These are phyloP conservation scores for Cudoniella acicularis DNA, from an alignment of 495 filamentous ascomycete species.

Conservation along the genomic window DNA sequence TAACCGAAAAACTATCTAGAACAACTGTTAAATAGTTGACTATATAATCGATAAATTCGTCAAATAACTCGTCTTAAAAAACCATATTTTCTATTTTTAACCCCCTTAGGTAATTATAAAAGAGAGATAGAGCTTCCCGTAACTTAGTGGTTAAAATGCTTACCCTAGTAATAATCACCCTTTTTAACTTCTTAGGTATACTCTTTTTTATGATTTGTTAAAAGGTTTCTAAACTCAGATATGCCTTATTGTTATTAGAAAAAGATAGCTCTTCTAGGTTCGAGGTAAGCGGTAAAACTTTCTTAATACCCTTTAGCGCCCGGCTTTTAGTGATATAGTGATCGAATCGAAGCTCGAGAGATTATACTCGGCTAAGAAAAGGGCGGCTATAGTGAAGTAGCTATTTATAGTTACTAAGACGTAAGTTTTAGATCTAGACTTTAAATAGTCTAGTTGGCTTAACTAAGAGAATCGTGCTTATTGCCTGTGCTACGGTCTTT, in stretches of 20 bases:
- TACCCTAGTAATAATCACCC: background rate
- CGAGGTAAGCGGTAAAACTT: background rate
- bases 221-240: background rate
- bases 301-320: background rate
- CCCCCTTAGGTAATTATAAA: background rate
- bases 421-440: background rate
- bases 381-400: background rate
- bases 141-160: background rate
- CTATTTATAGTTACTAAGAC: background rate
- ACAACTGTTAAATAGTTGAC: background rate
- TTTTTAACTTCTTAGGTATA: background rate
- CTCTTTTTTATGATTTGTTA: background rate
- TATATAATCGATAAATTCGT: background rate
- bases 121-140: background rate
- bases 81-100: background rate
- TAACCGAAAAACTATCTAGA: background rate
- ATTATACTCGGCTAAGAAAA: background rate
- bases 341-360: background rate
- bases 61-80: background rate
- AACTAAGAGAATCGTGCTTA: background rate
- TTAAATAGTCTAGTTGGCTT: background rate
- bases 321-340: background rate
- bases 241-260: background rate
- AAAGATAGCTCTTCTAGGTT: background rate
- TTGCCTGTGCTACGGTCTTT: background rate